Percentiles rank a stretch among this genome's conserved stretches.
phyloP scores from a whole-genome alignment of 2,329 filamentous ascomycete species.

The Furcasterigmium sp. region DNA sequence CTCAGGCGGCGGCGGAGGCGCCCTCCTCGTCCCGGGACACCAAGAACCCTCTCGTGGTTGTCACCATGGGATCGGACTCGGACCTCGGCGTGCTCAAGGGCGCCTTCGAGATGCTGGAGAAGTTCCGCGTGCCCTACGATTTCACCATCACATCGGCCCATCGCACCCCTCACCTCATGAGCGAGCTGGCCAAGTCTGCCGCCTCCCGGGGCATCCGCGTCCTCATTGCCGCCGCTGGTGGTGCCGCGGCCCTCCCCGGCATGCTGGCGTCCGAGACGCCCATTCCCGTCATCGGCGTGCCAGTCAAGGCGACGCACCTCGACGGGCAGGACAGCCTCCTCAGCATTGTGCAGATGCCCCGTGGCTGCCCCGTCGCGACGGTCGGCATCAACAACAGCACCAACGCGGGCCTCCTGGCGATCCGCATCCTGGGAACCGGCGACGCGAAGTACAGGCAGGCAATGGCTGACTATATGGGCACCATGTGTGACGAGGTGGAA shows the following conservation, averaged over 20 bases:
- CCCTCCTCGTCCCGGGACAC: slow-evolving; percentile 16
- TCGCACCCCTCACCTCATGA: slow-evolving; percentile 67
- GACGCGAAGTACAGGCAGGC: slow-evolving; percentile 50
- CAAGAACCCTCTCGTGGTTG: slow-evolving; percentile 56
- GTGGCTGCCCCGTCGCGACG: slow-evolving; percentile 67
- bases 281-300: slow-evolving; percentile 72
- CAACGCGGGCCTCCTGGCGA: slow-evolving; percentile 69
- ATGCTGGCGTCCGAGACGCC: slow-evolving; percentile 68
- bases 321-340: slow-evolving; percentile 68
- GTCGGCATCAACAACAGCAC: slow-evolving; percentile 78
- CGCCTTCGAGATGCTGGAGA: slow-evolving; percentile 60
- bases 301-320: slow-evolving; percentile 67
- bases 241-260: slow-evolving; percentile 69
- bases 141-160: slow-evolving; percentile 77
- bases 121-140: slow-evolving; percentile 69
- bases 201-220: slow-evolving; percentile 63
- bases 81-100: slow-evolving; percentile 64
- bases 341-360: slow-evolving; percentile 75
- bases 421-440: slow-evolving; percentile 58
- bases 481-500: slow-evolving; percentile 59
- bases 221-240: slow-evolving; percentile 71
- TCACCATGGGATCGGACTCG: slow-evolving; percentile 82
- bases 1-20: slow-evolving; percentile 7
- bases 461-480: slow-evolving; percentile 56
- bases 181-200: slow-evolving; percentile 58